phyloP scores from a whole-genome alignment of 1,284 basidiomycete genomes.

The Boletus sp. region DNA sequence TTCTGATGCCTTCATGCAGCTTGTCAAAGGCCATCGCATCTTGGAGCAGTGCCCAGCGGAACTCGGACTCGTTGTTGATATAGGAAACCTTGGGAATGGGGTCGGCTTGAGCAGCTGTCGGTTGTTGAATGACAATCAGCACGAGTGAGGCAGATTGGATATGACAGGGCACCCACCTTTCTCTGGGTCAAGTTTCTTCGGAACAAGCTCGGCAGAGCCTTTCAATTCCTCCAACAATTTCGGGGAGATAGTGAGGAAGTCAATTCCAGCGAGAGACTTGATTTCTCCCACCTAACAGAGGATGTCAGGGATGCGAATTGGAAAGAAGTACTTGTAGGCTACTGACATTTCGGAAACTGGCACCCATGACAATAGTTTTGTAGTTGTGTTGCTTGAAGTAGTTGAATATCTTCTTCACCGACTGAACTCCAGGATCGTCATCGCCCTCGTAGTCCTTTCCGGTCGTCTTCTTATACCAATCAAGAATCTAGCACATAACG shows the following conservation, averaged over 20 bases:
- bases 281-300: slow-evolving; percentile 76
- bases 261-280: slow-evolving; percentile 90
- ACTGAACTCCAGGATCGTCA: slow-evolving; percentile 94
- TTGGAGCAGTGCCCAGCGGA: slow-evolving; percentile 87
- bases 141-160: neutral
- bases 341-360: slow-evolving; percentile 92
- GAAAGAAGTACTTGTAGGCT: slow-evolving; percentile 1
- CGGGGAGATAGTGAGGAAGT: slow-evolving; percentile 95
- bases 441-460: slow-evolving; percentile 84
- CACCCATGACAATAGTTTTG: slow-evolving; percentile 93
- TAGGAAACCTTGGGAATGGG: slow-evolving; percentile 78
- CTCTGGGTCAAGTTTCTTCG: slow-evolving; percentile 77
- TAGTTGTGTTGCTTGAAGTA: slow-evolving; percentile 99
- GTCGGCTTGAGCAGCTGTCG: slow-evolving; percentile 53
- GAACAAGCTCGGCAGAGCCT: slow-evolving; percentile 69
- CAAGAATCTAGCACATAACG: slow-evolving; percentile 83
- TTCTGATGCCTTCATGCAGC: slow-evolving; percentile 92
- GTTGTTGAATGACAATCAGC: neutral
- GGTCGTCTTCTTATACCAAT: slow-evolving; percentile 91
- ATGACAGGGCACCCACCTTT: slow-evolving; percentile 45
- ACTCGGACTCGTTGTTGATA: slow-evolving; percentile 90
- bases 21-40: slow-evolving; percentile 95
- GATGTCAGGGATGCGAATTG: neutral
- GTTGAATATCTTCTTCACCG: slow-evolving; percentile 96
- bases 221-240: slow-evolving; percentile 87